Evolutionary conservation across 352 stramenopile species (phyloP), one percentile per base, ranked within the genome.

Genomic region (Phytophthora citricola): DNA sequence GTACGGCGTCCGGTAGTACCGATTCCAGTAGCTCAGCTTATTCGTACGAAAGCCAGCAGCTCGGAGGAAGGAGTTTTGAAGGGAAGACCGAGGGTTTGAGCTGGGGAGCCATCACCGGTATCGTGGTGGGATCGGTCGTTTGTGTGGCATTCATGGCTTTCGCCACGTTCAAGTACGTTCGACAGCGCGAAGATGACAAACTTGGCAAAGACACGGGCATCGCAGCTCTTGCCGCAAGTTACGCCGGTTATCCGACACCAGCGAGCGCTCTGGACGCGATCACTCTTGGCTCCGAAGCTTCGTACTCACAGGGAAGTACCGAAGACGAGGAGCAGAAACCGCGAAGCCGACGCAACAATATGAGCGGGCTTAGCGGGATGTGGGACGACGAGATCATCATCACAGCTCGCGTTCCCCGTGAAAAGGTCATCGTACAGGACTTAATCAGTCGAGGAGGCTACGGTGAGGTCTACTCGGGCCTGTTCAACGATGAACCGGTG

Each of bases 361-460:
- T 55, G 36, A 71, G 49, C 34, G 54, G 32, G 12, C 4, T 31
- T 17, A 69, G 43, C 43, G 53, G 52, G n/a, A 44, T 76, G 26
- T 82, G 73, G 65, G 69, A 83, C 15, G 72, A 87, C 27, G 58
- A 75, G 12, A 53, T 73, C 44, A 79, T 87, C 46, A 60, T 83
- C 44, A 75, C 76, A 9, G 64, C 58, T 39, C 63, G 64, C 3
- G 45, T 73, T n/a, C 50, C 62, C 5, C 51, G 60, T 44, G 71
- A 79, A 15, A 79, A 79, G 44, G 63, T 79, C 10, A 41, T 76
- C 8, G 11, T 76, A 1, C 36, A 73, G 34, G 43, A 69, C 17
- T 58, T 79, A 0, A 58, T 79, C 38, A 79, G 71, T 26, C 67
- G 71, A 70, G 71, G 71, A 51, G 66, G 56, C 1, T 79, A 71